These are phyloP conservation scores for Alternaria ventricosa DNA, from an alignment of 2,329 filamentous ascomycete species.

Conservation along the genomic window DNA sequence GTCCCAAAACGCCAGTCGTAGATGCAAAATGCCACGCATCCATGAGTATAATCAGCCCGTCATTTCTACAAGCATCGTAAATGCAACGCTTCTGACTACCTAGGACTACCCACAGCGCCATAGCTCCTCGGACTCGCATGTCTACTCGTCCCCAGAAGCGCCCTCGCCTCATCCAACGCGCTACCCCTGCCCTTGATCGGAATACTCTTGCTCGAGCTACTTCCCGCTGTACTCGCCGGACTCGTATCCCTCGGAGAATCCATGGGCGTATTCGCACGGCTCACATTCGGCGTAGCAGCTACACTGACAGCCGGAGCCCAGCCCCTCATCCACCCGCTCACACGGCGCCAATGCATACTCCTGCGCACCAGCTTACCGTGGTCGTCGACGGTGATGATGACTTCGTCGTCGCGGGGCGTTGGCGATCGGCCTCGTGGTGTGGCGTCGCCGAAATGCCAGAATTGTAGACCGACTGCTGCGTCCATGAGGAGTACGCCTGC, in stretches of 20 bases:
- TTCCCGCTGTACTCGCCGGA: conserved; percentile 11
- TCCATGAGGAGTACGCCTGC: conserved; percentile 69
- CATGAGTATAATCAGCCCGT: too few species aligned
- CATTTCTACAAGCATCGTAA: too few species aligned
- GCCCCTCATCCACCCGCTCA: conserved; percentile 70
- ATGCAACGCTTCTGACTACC: too few species aligned
- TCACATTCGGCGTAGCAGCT: conserved; percentile 41
- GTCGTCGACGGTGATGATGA: conserved; percentile 55
- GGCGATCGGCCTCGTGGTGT: conserved; percentile 23
- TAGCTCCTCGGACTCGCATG: conserved; percentile 47
- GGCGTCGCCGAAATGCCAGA: conserved; percentile 63
- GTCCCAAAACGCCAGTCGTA: neutral
- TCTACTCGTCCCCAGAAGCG: conserved; percentile 40
- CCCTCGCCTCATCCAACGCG: conserved; percentile 46
- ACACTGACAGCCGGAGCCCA: conserved; percentile 64
- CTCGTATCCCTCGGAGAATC: conserved; percentile 26
- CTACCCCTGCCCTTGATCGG: conserved; percentile 26
- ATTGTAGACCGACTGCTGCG: conserved; percentile 68
- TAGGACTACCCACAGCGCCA: conserved; percentile 28
- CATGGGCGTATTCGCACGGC: conserved; percentile 37
- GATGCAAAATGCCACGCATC: neutral
- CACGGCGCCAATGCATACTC: conserved; percentile 62
- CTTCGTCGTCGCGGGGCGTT: conserved; percentile 49
- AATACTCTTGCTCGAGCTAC: conserved; percentile 28
- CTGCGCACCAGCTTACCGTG: conserved; percentile 35